A percentile compares a stretch with the other conserved stretches of the same genome.
Evolutionary conservation across 139 green algal genomes (phyloP).

Genomic region (Asterochloris erici): DNA sequence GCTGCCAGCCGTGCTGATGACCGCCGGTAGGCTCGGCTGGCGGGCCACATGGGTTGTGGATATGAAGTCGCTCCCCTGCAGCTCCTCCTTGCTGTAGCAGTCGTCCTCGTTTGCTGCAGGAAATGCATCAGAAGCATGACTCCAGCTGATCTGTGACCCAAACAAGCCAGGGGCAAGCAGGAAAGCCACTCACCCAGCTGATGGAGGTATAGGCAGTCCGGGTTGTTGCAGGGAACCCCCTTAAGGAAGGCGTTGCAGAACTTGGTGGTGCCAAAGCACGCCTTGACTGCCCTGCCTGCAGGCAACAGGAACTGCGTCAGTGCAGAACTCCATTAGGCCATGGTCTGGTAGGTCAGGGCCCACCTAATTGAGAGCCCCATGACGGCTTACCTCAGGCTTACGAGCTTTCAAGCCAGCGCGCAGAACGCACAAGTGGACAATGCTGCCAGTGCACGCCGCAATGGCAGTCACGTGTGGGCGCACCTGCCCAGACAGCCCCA

Average conservation of each 20-base stretch:
- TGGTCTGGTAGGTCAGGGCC: too few relatives aligned
- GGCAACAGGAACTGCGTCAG: neutral
- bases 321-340: too few relatives aligned
- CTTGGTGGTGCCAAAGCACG: conserved; percentile 95
- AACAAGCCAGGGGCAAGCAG: neutral
- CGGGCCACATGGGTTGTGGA: conserved; percentile 36
- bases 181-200: conserved; percentile 50
- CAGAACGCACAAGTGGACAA: neutral
- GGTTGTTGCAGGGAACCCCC: conserved; percentile 80
- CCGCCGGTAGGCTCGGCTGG: neutral
- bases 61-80: conserved; percentile 37
- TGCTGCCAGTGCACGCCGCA: neutral
- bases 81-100: conserved; percentile 88
- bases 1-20: neutral
- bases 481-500: conserved; percentile 60
- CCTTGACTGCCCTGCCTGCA: conserved; percentile 61
- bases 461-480: neutral
- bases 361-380: too few relatives aligned
- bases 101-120: conserved; percentile 61
- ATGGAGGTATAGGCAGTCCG: conserved; percentile 92
- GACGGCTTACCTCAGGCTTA: neutral
- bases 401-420: neutral
- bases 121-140: neutral
- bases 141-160: neutral
- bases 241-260: conserved; percentile 95